Base-by-base conservation (phyloP, 1,284 basidiomycete species). In the Ustilago sp. region DNA sequence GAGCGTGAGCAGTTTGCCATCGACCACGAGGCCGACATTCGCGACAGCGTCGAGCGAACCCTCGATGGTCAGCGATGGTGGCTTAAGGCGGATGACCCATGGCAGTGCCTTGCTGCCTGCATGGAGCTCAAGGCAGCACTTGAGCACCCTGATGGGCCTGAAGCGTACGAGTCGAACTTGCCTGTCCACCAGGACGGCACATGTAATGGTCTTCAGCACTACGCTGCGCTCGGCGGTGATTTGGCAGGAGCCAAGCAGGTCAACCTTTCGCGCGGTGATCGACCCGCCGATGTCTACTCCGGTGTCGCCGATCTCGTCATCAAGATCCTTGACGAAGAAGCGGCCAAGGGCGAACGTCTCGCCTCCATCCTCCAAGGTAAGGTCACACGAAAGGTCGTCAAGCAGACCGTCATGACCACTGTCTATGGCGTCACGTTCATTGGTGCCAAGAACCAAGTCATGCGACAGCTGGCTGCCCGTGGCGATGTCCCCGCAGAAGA, bases 391-490 rank as follows among this genome's bases (percentile, higher is more conserved):
- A 99, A 99, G 87, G 92, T 98, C 31, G 96, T 99, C 80, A 99
- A 99, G 89, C 96, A 99, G 88, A 98, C 96, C 19, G 93, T 98
- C 80, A 99, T 99, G 97, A 99, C 97, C 0, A 99, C 97, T 11
- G 97, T 99, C 41, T 99, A 99, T 86, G 96, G 95, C 50, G 96
- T 99, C 28, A 99, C 96, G 0, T 97, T 92, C 86, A 88, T 98
- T 63, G 97, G 96, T 39, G 97, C 96, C 32, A 91, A 95, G 65
- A 94, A 95, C 35, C 97, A 99, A 87, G 97, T 98, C 67, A 92
- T 94, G 87, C 92, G 88, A 82, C 95, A 98, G 88, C 88, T 99
- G 45, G 90, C 89, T 74, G 93, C 93, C 60, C 89, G 92, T 58
- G 90, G 90, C 39, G 93, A 93, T 74, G 89, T 98, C 41, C 89